Base-by-base conservation (phyloP, 2,329 filamentous ascomycete species). In the Hypomyces rosellus region DNA sequence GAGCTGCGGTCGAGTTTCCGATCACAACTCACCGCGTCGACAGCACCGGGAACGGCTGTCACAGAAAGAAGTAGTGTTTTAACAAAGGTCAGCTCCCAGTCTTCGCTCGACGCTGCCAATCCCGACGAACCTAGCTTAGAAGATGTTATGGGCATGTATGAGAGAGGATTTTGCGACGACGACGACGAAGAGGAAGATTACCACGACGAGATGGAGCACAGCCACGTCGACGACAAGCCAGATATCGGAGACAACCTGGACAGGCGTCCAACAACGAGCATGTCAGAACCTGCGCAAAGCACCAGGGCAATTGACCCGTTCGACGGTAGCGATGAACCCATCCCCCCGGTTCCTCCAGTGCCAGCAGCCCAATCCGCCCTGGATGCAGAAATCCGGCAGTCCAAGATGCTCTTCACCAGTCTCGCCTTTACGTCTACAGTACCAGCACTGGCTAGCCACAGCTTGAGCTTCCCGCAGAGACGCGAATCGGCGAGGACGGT, bases 1-100 rank as follows among this genome's bases (percentile, higher is more conserved):
- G 77, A 80, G 61, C 66, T 74, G 33, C 73, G 78, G 34, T 77
- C 75, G 0, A 82, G 78, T 65, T 78, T 74, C 59, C 75, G 78
- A 49, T 81, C 79, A 13, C 78, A 81, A 54, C 65, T 76, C 46
- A 77, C 78, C 15, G 65, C 72, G 34, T 81, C 78, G 3, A 78
- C 77, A 5, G 70, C 72, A 22, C 77, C 76, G 33, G 90, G 85
- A 20, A 79, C 77, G 2, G 58, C 67, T 5, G 82, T 84, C n/a
- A 95, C 89, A 1, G 88, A 92, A 63, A 79, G 88, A 54, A 95
- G 88, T 65, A 96, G 90, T 62, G 76, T 93, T 45, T 66, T 85
- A 56, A 93, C 89, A 3, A 89, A 88, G 59, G 81, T 82, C 53
- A 95, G 87, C 71, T 90, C 87, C 2, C 76, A 84, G 48, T 86